Evolutionary conservation across 805 yeast species (phyloP).

Genomic region (Kodamaea neixiangensis): DNA sequence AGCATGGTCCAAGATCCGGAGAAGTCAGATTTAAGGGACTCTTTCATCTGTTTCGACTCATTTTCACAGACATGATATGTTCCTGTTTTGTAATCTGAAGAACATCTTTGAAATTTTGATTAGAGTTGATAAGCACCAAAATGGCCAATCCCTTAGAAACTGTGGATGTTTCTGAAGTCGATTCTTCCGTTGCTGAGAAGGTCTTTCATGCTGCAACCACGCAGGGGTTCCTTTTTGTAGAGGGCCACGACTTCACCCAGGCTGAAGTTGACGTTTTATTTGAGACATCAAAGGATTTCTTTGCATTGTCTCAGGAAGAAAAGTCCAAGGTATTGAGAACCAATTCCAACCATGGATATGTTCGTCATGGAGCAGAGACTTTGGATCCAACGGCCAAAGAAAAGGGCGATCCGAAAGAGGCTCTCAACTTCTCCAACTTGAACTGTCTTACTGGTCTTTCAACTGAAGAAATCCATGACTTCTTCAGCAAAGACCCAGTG

Average conservation of each 20-base stretch:
- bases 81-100: neutral
- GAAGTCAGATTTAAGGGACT: no score
- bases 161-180: slow-evolving; percentile 55
- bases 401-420: slow-evolving; percentile 65
- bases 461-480: slow-evolving; percentile 48
- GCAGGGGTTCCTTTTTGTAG: slow-evolving; percentile 66
- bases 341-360: slow-evolving; percentile 60
- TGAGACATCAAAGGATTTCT: slow-evolving; percentile 50
- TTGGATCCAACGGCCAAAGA: slow-evolving; percentile 38
- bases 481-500: slow-evolving; percentile 44
- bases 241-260: slow-evolving; percentile 64
- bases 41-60: neutral
- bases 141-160: slow-evolving; percentile 50
- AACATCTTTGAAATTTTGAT: neutral
- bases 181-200: slow-evolving; percentile 46
- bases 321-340: slow-evolving; percentile 55
- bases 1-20: no score
- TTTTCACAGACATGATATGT: neutral
- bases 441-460: slow-evolving; percentile 49
- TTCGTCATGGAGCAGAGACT: slow-evolving; percentile 55
- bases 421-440: slow-evolving; percentile 64
- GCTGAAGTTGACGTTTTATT: slow-evolving; percentile 55
- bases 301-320: slow-evolving; percentile 50
- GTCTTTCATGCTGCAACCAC: slow-evolving; percentile 60
- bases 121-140: neutral